Evolutionary conservation across 345 rosid genomes (phyloP).

Genomic region (Acer yangbiense): DNA sequence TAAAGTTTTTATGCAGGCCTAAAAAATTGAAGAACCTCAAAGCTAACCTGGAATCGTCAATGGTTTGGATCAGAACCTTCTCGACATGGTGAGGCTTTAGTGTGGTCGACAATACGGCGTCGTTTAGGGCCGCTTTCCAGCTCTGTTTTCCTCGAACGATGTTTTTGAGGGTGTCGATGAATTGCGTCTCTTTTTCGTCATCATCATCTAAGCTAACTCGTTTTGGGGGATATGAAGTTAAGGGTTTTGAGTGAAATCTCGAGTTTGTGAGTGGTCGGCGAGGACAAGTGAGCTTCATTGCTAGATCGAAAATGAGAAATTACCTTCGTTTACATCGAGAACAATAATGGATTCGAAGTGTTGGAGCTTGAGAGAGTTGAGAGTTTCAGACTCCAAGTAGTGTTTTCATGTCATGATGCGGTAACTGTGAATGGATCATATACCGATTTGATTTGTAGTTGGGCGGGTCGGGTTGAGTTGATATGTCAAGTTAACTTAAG

Average conservation of each 20-base stretch:
- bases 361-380: not conserved
- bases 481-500: too few species aligned
- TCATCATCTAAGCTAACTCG: slow-evolving; percentile 23
- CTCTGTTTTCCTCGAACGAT: slow-evolving; percentile 67
- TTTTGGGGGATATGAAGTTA: slow-evolving; percentile 27
- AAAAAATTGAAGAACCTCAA: slow-evolving; percentile 85
- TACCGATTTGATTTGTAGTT: too few species aligned
- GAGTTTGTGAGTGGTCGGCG: slow-evolving; percentile 25
- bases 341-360: not conserved
- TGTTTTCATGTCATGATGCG: not conserved
- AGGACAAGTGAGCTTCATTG: slow-evolving; percentile 46
- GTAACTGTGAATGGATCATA: not conserved
- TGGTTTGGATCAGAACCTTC: slow-evolving; percentile 50
- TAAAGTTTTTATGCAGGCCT: slow-evolving; percentile 71
- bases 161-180: slow-evolving; percentile 46
- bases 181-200: slow-evolving; percentile 41
- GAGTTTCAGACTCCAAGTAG: not conserved
- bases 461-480: not conserved
- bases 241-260: slow-evolving; percentile 20
- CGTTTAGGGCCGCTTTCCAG: slow-evolving; percentile 67
- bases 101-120: slow-evolving; percentile 33
- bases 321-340: slow-evolving; percentile 13
- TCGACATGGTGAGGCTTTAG: slow-evolving; percentile 67
- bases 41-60: slow-evolving; percentile 76
- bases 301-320: not conserved